phyloP scores from a whole-genome alignment of 2,329 filamentous ascomycete species.

The Trichoderma hamatum region DNA sequence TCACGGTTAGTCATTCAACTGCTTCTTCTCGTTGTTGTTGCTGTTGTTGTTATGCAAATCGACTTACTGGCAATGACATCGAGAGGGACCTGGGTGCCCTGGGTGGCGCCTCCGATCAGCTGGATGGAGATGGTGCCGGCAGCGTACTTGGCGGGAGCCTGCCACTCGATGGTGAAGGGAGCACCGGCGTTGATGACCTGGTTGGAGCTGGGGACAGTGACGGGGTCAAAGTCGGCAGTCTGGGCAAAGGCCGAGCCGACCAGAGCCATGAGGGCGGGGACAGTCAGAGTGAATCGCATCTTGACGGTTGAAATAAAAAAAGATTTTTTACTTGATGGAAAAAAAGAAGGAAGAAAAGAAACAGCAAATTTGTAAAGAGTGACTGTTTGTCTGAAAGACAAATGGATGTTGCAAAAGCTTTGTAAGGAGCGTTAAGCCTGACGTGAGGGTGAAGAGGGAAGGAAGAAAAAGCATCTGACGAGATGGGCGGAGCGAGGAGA shows the following conservation, averaged over 20 bases:
- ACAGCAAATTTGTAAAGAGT: conserved; percentile 9
- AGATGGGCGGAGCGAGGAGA: conserved; percentile 14
- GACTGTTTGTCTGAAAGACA: conserved; percentile 22
- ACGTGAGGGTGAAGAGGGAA: conserved; percentile 37
- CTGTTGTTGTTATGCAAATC: not conserved
- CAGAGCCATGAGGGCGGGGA: conserved; percentile 55
- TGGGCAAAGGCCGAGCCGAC: conserved; percentile 56
- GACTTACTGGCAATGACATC: conserved; percentile 56
- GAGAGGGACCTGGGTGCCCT: conserved; percentile 47
- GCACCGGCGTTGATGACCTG: conserved; percentile 53
- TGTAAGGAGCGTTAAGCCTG: conserved; percentile 39
- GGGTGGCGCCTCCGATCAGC: conserved; percentile 56
- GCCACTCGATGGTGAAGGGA: conserved; percentile 57
- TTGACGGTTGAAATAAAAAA: conserved; percentile 40
- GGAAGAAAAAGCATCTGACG: conserved; percentile 17
- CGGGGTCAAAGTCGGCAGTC: conserved; percentile 58
- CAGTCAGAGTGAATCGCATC: conserved; percentile 57
- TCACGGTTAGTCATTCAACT: not conserved
- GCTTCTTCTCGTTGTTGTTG: not conserved
- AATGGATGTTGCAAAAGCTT: conserved; percentile 26
- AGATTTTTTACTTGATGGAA: conserved; percentile 12
- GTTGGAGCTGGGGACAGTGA: conserved; percentile 51
- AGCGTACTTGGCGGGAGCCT: conserved; percentile 44
- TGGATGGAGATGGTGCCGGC: conserved; percentile 53
- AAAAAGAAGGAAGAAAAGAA: conserved; percentile 25